phyloP scores from a whole-genome alignment of 108 stramenopile genomes.

The Schizochytrium sp. region DNA sequence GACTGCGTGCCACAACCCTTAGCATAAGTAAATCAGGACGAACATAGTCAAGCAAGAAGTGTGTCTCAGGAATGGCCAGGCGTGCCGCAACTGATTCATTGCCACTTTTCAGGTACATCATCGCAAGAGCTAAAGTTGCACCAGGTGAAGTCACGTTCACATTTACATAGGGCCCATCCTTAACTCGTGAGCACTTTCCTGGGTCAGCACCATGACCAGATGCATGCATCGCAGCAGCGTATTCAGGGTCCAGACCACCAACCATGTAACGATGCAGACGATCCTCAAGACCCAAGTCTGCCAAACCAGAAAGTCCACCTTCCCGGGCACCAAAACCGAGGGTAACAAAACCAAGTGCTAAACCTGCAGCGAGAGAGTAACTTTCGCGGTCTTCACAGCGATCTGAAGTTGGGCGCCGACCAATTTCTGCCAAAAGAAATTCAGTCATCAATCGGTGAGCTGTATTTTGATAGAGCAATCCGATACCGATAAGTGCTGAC shows the following conservation, averaged over 20 bases:
- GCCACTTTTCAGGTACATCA: conserved; percentile 90
- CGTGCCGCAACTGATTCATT: conserved; percentile 65
- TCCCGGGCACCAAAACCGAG: conserved; percentile 72
- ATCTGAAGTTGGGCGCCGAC: conserved; percentile 84
- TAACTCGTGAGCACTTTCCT: conserved; percentile 82
- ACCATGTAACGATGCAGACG: conserved; percentile 86
- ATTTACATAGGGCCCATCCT: conserved; percentile 88
- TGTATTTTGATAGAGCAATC: conserved; percentile 89
- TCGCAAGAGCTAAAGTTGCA: conserved; percentile 89
- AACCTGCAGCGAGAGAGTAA: conserved; percentile 87
- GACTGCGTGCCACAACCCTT: conserved; percentile 86
- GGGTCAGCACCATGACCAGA: conserved; percentile 63
- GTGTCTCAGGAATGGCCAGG: conserved; percentile 85
- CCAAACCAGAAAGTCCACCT: conserved; percentile 76
- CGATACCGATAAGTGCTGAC: conserved; percentile 89
- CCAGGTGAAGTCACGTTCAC: conserved; percentile 94
- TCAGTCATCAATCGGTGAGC: conserved; percentile 96
- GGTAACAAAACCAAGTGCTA: conserved; percentile 91
- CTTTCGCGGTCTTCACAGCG: conserved; percentile 82
- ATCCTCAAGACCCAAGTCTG: conserved; percentile 93
- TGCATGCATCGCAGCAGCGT: conserved; percentile 50
- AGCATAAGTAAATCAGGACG: conserved; percentile 92
- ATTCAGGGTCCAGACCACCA: conserved; percentile 79
- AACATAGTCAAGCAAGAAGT: conserved; percentile 89
- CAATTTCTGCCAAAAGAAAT: conserved; percentile 94